phyloP scores from a whole-genome alignment of 1,284 basidiomycete species.

The Cryptococcus sp. region DNA sequence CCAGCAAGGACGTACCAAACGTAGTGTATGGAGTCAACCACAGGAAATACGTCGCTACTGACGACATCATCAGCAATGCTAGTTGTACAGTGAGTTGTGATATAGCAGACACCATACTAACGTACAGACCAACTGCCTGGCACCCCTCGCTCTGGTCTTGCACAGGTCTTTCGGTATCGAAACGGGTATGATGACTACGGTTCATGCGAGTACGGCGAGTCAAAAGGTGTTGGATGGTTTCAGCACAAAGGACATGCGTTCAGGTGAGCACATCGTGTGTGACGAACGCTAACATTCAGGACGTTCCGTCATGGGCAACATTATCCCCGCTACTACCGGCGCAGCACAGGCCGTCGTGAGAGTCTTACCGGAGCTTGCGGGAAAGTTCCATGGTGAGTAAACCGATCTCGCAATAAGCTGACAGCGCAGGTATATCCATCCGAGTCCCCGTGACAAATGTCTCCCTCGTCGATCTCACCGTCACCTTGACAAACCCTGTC shows the following conservation, averaged over 20 bases:
- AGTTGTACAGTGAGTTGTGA: constrained; percentile 49
- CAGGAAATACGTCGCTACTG: constrained; percentile 36
- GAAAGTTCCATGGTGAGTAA: constrained; percentile 52
- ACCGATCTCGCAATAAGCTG: background rate
- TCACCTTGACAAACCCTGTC: constrained; percentile 46
- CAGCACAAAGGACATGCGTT: constrained; percentile 51
- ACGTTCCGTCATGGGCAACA: constrained; percentile 51
- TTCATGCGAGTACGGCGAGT: constrained; percentile 53
- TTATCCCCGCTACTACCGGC: constrained; percentile 53
- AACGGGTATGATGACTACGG: constrained; percentile 55
- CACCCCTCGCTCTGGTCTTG: constrained; percentile 52
- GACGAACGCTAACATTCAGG: constrained; percentile 20
- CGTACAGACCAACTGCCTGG: constrained; percentile 53
- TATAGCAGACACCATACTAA: background rate
- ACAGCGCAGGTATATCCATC: constrained; percentile 47
- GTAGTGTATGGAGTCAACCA: constrained; percentile 55
- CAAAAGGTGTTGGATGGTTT: constrained; percentile 55
- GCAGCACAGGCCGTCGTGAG: constrained; percentile 53
- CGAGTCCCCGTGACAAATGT: constrained; percentile 55
- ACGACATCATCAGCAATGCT: constrained; percentile 53
- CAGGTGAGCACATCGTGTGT: constrained; percentile 26
- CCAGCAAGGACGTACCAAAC: constrained; percentile 46
- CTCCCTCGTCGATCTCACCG: constrained; percentile 54
- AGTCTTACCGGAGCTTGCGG: constrained; percentile 53
- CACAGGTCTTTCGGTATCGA: constrained; percentile 52